A percentile compares a stretch with the other conserved stretches of the same genome.
Evolutionary conservation across 305 asterid species (phyloP).

Genomic region (Solanum chacoense): DNA sequence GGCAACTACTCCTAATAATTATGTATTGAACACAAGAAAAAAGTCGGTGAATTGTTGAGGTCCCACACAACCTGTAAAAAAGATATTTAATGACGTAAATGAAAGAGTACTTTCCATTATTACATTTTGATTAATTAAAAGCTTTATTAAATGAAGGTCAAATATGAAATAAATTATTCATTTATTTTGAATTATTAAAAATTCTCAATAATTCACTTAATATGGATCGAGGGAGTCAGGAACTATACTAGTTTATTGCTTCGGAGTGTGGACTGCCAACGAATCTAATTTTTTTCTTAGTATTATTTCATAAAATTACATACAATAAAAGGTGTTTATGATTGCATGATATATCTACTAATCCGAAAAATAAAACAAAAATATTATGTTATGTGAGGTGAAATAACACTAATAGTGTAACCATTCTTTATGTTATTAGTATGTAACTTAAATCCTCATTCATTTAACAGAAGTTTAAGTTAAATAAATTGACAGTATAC

Average conservation of each 20-base stretch:
- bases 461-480: not conserved
- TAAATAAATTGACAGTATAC: not conserved
- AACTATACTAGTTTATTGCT: not conserved
- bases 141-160: not conserved
- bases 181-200: not conserved
- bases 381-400: not conserved
- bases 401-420: not conserved
- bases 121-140: not conserved
- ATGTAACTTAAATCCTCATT: not conserved
- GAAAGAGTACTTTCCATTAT: not conserved
- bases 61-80: too few species aligned
- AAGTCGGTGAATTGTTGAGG: not conserved
- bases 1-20: not conserved
- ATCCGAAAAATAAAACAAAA: not conserved
- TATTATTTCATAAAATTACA: not conserved
- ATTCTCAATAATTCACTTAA: not conserved
- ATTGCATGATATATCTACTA: not conserved
- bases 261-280: not conserved
- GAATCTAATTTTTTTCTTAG: not conserved
- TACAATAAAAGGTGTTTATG: not conserved
- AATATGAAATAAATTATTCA: not conserved
- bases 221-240: not conserved
- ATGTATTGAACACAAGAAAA: not conserved
- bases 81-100: not conserved
- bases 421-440: not conserved